Evolutionary conservation across 2,329 filamentous ascomycete species (phyloP).

Genomic region (Diaporthe sp.): DNA sequence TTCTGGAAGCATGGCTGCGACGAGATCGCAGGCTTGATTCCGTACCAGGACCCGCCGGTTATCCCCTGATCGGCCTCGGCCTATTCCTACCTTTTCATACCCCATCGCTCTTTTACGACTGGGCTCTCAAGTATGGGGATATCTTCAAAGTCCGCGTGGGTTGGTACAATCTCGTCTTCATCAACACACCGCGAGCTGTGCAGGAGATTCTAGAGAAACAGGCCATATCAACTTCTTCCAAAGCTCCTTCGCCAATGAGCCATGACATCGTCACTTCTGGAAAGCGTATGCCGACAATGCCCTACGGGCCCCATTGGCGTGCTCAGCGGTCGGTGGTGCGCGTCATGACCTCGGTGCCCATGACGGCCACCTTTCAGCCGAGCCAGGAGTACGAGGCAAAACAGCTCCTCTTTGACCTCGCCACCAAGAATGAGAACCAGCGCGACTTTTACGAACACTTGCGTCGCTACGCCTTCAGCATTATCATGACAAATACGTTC

Average conservation of each 20-base stretch:
- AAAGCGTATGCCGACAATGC: conserved; percentile 56
- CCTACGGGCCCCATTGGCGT: conserved; percentile 57
- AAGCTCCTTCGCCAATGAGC: conserved; percentile 54
- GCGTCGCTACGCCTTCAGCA: conserved; percentile 48
- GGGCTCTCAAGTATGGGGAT: conserved; percentile 59
- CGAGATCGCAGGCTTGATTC: conserved; percentile 42
- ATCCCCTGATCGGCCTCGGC: conserved; percentile 43
- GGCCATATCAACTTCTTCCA: conserved; percentile 51
- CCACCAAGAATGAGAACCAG: conserved; percentile 50
- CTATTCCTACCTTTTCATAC: conserved; percentile 36
- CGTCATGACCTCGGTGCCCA: conserved; percentile 52
- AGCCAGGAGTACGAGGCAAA: conserved; percentile 61
- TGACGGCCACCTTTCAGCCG: conserved; percentile 56
- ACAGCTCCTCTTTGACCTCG: conserved; percentile 58
- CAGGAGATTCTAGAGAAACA: conserved; percentile 59
- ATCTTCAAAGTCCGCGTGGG: conserved; percentile 59
- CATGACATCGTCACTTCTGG: conserved; percentile 56
- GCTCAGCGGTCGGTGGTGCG: conserved; percentile 54
- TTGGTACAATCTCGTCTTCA: conserved; percentile 59
- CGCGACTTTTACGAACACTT: conserved; percentile 48
- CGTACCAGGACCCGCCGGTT: conserved; percentile 42
- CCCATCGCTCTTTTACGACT: conserved; percentile 43
- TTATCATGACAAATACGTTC: conserved; percentile 48
- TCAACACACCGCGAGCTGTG: conserved; percentile 59
- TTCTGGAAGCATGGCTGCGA: conserved; percentile 39